These are phyloP conservation scores for Metroxylon sagu DNA, from an alignment of 176 grass and related monocot genomes.

Conservation along the genomic window DNA sequence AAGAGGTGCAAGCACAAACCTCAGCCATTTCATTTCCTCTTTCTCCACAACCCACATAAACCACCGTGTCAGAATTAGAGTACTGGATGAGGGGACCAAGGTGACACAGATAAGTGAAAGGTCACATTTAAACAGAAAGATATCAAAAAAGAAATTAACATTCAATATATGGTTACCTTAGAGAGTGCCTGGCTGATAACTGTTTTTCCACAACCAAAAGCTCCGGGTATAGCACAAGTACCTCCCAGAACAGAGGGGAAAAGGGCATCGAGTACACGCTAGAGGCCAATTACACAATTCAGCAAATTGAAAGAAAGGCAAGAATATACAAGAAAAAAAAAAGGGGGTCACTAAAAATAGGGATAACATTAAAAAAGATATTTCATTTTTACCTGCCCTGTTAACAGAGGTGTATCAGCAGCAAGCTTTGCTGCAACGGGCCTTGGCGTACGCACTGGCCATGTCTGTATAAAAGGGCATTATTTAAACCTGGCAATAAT, in stretches of 20 bases:
- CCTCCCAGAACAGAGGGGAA: constrained; percentile 90
- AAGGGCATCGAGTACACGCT: constrained; percentile 89
- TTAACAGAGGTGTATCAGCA: constrained; percentile 5
- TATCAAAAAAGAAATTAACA: constrained; percentile 5
- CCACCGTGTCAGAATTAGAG: constrained; percentile 81
- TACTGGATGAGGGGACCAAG: constrained; percentile 33
- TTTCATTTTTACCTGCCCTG: constrained; percentile 5
- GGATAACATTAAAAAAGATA: not conserved
- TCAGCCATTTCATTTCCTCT: constrained; percentile 95
- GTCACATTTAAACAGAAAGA: not conserved
- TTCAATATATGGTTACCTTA: constrained; percentile 41
- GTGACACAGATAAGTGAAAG: constrained; percentile 14
- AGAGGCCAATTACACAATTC: constrained; percentile 13
- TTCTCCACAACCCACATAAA: constrained; percentile 90
- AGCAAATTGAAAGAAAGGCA: too few species aligned
- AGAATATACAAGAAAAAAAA: too few species aligned
- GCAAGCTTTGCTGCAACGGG: constrained; percentile 4
- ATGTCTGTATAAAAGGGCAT: constrained; percentile 8
- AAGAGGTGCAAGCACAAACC: constrained; percentile 11
- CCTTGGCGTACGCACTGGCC: constrained; percentile 6
- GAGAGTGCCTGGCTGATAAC: constrained; percentile 97
- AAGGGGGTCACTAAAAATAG: too few species aligned
- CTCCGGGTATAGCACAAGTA: constrained; percentile 90
- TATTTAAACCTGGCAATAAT: constrained; percentile 16
- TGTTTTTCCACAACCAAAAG: constrained; percentile 96